These are phyloP conservation scores for Umbellularia californica DNA, from an alignment of 164 flowering plant species.

Conservation along the genomic window DNA sequence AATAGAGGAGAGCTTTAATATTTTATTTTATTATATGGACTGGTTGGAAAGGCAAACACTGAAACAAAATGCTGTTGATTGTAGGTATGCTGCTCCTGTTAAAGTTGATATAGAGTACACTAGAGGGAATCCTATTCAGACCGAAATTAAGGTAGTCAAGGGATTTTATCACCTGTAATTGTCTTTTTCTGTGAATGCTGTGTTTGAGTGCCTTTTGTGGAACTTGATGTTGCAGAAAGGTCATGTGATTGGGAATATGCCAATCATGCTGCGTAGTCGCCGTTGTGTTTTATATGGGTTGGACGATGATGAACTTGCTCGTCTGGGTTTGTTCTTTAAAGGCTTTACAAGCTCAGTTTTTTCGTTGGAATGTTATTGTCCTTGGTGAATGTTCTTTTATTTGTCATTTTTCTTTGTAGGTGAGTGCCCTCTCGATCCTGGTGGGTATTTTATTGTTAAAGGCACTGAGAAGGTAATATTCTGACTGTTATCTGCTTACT, in stretches of 20 bases:
- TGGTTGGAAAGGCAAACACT: not conserved
- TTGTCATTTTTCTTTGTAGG: slow-evolving; percentile 32
- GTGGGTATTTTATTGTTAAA: slow-evolving; percentile 90
- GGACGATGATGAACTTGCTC: slow-evolving; percentile 88
- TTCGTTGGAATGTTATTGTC: not conserved
- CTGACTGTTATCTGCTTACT: slow-evolving; percentile 1
- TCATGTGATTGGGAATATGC: slow-evolving; percentile 72
- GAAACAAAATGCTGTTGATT: not conserved
- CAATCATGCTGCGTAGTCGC: slow-evolving; percentile 87
- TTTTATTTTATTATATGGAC: too few species aligned
- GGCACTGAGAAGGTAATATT: slow-evolving; percentile 86
- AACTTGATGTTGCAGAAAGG: slow-evolving; percentile 29
- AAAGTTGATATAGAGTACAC: slow-evolving; percentile 46
- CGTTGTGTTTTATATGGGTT: slow-evolving; percentile 60
- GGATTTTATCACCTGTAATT: not conserved
- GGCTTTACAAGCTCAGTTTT: not conserved
- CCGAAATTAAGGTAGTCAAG: slow-evolving; percentile 33
- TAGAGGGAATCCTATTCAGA: slow-evolving; percentile 30
- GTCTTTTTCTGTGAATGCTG: not conserved
- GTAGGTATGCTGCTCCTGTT: slow-evolving; percentile 81
- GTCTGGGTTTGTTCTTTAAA: slow-evolving; percentile 45
- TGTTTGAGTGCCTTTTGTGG: not conserved
- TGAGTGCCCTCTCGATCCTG: slow-evolving; percentile 98
- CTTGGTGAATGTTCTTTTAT: not conserved
- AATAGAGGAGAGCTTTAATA: too few species aligned